Evolutionary conservation across 192 early-diverging fungal species (phyloP).

Genomic region (Coemansia sp.): DNA sequence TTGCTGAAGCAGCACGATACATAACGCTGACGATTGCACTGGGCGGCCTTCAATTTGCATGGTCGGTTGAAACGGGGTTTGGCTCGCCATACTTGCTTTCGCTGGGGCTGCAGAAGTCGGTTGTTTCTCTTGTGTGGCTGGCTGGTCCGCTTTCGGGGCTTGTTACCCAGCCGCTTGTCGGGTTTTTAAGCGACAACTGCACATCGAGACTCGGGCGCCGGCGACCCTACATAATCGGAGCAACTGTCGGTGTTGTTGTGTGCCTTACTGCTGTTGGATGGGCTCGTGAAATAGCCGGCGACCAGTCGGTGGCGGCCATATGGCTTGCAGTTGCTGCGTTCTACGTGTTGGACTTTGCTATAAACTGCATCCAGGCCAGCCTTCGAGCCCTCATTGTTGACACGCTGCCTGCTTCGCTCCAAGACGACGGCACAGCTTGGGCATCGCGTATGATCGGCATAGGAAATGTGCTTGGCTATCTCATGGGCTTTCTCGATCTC

Average conservation of each 20-base stretch:
- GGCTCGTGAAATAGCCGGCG: conserved; percentile 65
- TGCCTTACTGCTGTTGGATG: conserved; percentile 75
- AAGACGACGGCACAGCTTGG: conserved; percentile 82
- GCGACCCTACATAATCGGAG: conserved; percentile 79
- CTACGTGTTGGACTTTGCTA: conserved; percentile 90
- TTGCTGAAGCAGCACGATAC: conserved; percentile 26
- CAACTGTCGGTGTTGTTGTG: conserved; percentile 62
- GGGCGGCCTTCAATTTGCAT: conserved; percentile 54
- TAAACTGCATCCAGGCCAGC: conserved; percentile 86
- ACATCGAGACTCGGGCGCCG: conserved; percentile 73
- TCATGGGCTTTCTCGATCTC: conserved; percentile 82
- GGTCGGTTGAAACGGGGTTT: conserved; percentile 55
- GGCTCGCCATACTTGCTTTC: conserved; percentile 86
- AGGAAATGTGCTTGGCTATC: conserved; percentile 83
- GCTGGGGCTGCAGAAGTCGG: conserved; percentile 76
- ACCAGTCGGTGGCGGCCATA: conserved; percentile 51
- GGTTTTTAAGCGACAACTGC: conserved; percentile 77
- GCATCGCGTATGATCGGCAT: conserved; percentile 81
- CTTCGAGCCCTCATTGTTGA: conserved; percentile 87
- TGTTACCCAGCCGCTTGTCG: conserved; percentile 79
- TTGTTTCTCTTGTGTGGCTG: conserved; percentile 92
- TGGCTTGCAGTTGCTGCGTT: conserved; percentile 77
- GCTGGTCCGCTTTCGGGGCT: conserved; percentile 85
- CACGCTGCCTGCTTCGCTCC: conserved; percentile 72
- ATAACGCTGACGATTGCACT: conserved; percentile 47